Conservation (phyloP, 106 monocot genomes). For the Vanilla planifolia region DNA sequence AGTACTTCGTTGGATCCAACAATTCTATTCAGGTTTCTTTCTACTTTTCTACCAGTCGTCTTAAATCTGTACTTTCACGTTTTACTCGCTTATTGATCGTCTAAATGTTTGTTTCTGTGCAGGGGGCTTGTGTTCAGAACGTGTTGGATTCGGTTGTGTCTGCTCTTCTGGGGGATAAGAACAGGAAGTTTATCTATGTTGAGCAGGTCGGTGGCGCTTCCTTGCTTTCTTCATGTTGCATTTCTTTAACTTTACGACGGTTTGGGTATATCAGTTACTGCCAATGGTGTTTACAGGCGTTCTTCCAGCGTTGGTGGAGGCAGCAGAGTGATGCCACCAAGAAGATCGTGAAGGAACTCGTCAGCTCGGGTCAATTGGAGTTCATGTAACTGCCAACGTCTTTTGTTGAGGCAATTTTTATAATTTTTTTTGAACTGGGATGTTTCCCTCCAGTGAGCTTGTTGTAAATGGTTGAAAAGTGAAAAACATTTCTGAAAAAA, state of each 20-base stretch:
- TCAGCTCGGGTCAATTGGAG: conserved; percentile 82
- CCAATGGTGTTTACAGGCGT: conserved; percentile 41
- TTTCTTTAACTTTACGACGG: background rate
- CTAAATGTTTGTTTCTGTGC: background rate
- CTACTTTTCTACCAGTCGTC: too few relatives aligned
- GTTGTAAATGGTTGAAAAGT: too few relatives aligned
- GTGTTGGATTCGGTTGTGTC: conserved; percentile 40
- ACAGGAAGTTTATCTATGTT: conserved; percentile 39
- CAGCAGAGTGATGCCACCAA: conserved; percentile 67
- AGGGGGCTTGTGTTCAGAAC: conserved; percentile 47
- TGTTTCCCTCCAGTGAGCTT: background rate
- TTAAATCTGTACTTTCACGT: background rate
- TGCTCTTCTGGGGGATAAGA: conserved; percentile 27
- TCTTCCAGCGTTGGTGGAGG: conserved; percentile 98
- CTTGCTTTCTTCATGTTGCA: background rate
- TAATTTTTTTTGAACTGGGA: background rate
- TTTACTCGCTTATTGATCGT: too few relatives aligned
- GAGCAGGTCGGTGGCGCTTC: conserved; percentile 27
- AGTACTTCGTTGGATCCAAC: conserved; percentile 83
- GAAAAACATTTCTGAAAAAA: too few relatives aligned
- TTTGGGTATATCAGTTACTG: background rate
- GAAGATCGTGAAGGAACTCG: conserved; percentile 57
- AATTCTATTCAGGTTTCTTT: conserved; percentile 57
- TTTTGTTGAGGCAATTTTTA: too few relatives aligned
- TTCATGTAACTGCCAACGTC: too few relatives aligned